Conservation (phyloP, 306 rosid genomes). For the Vicia faba region DNA sequence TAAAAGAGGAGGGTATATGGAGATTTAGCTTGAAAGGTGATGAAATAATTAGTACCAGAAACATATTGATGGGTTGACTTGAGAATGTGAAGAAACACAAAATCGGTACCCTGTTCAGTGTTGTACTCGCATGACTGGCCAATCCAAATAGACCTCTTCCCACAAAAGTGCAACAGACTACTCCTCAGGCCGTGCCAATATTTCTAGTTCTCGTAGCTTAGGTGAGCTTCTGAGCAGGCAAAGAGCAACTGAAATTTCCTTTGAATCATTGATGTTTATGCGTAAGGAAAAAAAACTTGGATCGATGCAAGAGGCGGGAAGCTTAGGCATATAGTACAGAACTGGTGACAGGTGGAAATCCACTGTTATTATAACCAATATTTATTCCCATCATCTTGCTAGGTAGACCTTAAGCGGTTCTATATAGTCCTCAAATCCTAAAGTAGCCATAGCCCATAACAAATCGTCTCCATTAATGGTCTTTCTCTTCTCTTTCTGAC, state of each 20-base stretch:
- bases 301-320: slow-evolving; percentile 49
- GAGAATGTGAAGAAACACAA: too few relatives aligned
- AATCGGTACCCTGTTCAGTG: too few relatives aligned
- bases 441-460: slow-evolving; percentile 90
- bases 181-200: slow-evolving; percentile 55
- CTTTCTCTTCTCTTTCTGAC: slow-evolving; percentile 95
- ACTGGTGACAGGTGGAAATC: too few relatives aligned
- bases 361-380: too few relatives aligned
- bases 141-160: slow-evolving; percentile 39
- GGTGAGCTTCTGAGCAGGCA: slow-evolving; percentile 63
- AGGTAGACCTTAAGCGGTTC: slow-evolving; percentile 92
- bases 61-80: too few relatives aligned
- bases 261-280: slow-evolving; percentile 52
- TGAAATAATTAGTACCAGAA: too few relatives aligned
- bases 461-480: slow-evolving; percentile 93
- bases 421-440: slow-evolving; percentile 90
- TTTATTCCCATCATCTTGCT: too few relatives aligned
- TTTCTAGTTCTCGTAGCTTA: slow-evolving; percentile 55
- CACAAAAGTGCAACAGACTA: slow-evolving; percentile 8
- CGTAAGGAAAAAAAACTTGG: slow-evolving; percentile 56
- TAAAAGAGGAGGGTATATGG: too few relatives aligned
- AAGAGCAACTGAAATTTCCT: slow-evolving; percentile 55
- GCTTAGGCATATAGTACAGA: too few relatives aligned
- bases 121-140: slow-evolving; percentile 41
- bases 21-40: too few relatives aligned